These are phyloP conservation scores for Calocybe gangraenosa DNA, from an alignment of 768 basidiomycete species.

Conservation along the genomic window DNA sequence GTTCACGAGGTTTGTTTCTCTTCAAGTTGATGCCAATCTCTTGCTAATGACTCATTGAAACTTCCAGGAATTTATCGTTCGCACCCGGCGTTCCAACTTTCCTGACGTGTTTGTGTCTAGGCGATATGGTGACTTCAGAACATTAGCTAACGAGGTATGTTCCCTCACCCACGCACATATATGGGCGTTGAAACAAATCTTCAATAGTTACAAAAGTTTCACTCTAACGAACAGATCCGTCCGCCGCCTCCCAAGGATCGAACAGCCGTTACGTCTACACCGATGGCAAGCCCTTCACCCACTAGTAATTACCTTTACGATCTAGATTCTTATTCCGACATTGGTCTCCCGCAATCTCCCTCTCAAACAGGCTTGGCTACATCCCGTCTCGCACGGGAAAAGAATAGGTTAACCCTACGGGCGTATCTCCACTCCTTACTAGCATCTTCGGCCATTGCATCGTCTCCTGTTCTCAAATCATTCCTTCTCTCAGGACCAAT, in stretches of 20 bases:
- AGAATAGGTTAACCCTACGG: constrained; percentile 91
- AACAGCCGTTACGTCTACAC: constrained; percentile 57
- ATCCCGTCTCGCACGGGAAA: constrained; percentile 77
- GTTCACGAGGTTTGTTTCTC: constrained; percentile 74
- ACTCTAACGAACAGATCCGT: constrained; percentile 78
- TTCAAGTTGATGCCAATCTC: constrained; percentile 3
- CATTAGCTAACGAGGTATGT: constrained; percentile 77
- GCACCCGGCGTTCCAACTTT: constrained; percentile 70
- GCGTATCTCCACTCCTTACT: constrained; percentile 87
- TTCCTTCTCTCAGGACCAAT: constrained; percentile 83
- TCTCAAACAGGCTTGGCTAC: constrained; percentile 21
- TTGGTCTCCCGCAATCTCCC: constrained; percentile 15
- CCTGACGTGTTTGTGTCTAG: constrained; percentile 86
- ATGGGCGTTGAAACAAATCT: no score
- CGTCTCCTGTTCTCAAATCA: constrained; percentile 79
- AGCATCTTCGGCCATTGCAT: constrained; percentile 64
- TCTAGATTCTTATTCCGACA: constrained; percentile 1
- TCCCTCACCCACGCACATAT: neutral
- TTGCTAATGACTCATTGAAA: constrained; percentile 8
- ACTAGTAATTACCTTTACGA: constrained; percentile 16
- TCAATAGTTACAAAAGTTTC: constrained; percentile 75
- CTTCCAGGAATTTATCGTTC: constrained; percentile 94
- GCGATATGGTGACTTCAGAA: constrained; percentile 93
- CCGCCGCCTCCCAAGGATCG: constrained; percentile 89
- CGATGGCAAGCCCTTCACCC: constrained; percentile 27